A percentile compares a stretch with the other conserved stretches of the same genome.
Conservation (phyloP, 768 basidiomycete species). For the Mycena belliarum region DNA sequence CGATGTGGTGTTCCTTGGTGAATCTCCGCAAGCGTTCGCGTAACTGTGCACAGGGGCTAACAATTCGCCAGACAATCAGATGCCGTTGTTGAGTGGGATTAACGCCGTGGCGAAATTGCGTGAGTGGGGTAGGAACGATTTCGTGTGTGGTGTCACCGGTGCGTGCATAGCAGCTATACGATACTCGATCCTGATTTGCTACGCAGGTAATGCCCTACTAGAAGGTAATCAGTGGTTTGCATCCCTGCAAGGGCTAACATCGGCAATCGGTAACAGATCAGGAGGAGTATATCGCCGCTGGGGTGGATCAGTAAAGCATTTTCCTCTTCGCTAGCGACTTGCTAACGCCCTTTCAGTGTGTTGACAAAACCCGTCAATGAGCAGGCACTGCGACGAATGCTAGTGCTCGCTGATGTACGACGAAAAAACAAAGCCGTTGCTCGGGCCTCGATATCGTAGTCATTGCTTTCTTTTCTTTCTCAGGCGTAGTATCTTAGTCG, state of each 20-base stretch:
- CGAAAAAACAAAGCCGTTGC: conserved; percentile 35
- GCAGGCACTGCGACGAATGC: conserved; percentile 46
- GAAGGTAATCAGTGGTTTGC: conserved; percentile 40
- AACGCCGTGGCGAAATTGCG: conserved; percentile 66
- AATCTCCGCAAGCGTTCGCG: not conserved
- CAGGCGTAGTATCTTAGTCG: conserved; percentile 12
- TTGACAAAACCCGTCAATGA: conserved; percentile 82
- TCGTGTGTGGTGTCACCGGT: conserved; percentile 85
- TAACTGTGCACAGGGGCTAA: not conserved
- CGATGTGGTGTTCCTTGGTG: conserved; percentile 47
- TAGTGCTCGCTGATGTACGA: conserved; percentile 47
- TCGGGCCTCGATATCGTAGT: not conserved
- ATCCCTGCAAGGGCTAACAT: conserved; percentile 24
- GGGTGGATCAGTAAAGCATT: conserved; percentile 65
- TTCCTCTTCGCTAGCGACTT: not conserved
- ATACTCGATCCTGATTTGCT: not conserved
- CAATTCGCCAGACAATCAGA: conserved; percentile 62
- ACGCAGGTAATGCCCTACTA: conserved; percentile 53
- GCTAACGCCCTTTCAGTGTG: conserved; percentile 45
- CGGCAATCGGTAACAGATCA: conserved; percentile 52
- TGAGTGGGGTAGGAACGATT: conserved; percentile 64
- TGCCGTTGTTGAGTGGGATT: conserved; percentile 79
- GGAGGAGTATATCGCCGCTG: conserved; percentile 73
- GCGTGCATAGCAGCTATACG: conserved; percentile 16
- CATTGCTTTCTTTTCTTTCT: not conserved